phyloP scores from a whole-genome alignment of 2,329 filamentous ascomycete genomes.

The Diaporthe caulivora region DNA sequence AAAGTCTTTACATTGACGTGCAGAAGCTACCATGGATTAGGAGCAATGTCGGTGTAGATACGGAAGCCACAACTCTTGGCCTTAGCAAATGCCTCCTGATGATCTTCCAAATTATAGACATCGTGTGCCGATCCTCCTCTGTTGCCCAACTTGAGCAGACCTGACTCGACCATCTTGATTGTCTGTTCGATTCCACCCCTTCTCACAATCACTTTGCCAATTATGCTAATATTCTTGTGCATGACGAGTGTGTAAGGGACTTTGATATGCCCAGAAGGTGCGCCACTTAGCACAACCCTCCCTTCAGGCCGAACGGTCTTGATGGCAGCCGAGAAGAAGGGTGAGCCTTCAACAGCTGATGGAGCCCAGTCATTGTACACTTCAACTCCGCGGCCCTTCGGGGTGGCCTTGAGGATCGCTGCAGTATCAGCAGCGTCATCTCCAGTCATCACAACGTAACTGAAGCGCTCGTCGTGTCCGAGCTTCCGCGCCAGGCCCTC shows the following conservation, averaged over 20 bases:
- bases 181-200: not conserved
- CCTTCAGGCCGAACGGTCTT: not conserved
- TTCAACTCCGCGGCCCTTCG: not conserved
- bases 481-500: conserved; percentile 42
- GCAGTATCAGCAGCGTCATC: not conserved
- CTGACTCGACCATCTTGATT: not conserved
- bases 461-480: not conserved
- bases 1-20: no score
- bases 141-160: not conserved
- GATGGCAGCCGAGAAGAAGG: not conserved
- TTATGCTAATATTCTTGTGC: not conserved
- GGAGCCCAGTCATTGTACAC: conserved; percentile 1
- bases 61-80: not conserved
- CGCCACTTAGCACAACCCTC: not conserved
- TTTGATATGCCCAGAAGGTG: not conserved
- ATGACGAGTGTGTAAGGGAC: not conserved
- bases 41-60: not conserved
- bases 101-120: not conserved
- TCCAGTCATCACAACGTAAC: not conserved
- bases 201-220: not conserved
- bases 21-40: not conserved
- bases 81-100: not conserved
- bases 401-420: not conserved
- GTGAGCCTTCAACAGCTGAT: not conserved
- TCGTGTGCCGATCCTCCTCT: not conserved